These are phyloP conservation scores for Pseudomonodictys pantanalensis DNA, from an alignment of 495 filamentous ascomycete genomes.

Conservation along the genomic window DNA sequence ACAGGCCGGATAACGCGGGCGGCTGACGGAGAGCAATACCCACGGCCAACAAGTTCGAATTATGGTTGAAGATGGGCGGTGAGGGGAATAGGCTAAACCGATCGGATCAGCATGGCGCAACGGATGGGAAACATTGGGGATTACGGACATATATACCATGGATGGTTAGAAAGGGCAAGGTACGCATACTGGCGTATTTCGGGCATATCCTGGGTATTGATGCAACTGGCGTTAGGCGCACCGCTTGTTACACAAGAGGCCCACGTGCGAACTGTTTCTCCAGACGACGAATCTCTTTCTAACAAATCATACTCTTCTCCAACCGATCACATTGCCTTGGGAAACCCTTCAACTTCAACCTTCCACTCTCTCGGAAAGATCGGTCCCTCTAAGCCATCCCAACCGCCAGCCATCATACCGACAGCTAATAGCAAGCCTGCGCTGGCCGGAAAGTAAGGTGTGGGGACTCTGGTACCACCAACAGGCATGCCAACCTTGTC, in stretches of 20 bases:
- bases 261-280: neutral
- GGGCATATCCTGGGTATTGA: too few species aligned
- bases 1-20: neutral
- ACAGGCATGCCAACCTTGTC: constrained; percentile 54
- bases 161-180: too few species aligned
- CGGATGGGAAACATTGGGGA: too few species aligned
- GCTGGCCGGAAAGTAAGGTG: constrained; percentile 55
- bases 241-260: too few species aligned
- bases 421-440: constrained; percentile 50
- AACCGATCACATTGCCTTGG: constrained; percentile 11
- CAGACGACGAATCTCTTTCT: neutral
- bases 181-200: too few species aligned
- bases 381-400: constrained; percentile 37
- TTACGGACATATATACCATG: too few species aligned
- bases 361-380: constrained; percentile 49
- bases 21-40: constrained; percentile 30
- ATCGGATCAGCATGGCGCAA: too few species aligned
- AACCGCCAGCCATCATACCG: constrained; percentile 54
- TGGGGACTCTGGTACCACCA: constrained; percentile 52
- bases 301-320: neutral
- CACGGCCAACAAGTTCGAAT: constrained; percentile 1
- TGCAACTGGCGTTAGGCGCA: too few species aligned
- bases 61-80: constrained; percentile 16
- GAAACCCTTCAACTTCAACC: constrained; percentile 48
- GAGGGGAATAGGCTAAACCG: too few species aligned